Percentiles rank a stretch among this genome's conserved stretches.
Conservation (phyloP, 371 early-diverging fungal species). For the Umbelopsis sp. region DNA sequence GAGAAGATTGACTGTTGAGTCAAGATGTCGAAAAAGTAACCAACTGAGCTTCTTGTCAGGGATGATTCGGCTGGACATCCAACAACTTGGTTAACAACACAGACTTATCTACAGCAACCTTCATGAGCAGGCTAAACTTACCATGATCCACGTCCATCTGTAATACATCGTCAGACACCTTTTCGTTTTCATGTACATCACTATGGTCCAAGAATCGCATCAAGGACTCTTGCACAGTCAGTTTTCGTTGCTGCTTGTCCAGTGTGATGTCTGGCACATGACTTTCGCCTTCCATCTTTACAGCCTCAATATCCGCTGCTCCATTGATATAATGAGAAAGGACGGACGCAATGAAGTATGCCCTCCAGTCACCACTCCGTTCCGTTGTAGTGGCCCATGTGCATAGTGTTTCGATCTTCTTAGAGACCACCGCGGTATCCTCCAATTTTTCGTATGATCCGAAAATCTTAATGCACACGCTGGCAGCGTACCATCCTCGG, state of each 20-base stretch:
- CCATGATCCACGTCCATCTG: conserved; percentile 12
- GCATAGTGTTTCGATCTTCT: conserved; percentile 46
- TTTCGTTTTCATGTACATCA: conserved; percentile 24
- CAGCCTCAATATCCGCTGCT: conserved; percentile 13
- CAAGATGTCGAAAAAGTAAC: conserved; percentile 59
- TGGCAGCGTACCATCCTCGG: conserved; percentile 38
- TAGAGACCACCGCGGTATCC: conserved; percentile 22
- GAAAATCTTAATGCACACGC: conserved; percentile 36
- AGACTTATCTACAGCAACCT: too few species aligned
- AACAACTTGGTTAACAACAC: too few species aligned
- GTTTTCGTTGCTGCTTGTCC: conserved; percentile 24
- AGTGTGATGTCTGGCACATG: background rate
- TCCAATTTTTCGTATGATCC: conserved; percentile 19
- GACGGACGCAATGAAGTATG: conserved; percentile 59
- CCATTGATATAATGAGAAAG: conserved; percentile 54
- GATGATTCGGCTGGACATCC: background rate
- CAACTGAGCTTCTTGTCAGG: background rate
- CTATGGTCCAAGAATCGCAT: conserved; percentile 41
- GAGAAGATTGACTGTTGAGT: conserved; percentile 63
- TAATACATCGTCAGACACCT: conserved; percentile 17
- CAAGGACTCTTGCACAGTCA: conserved; percentile 46
- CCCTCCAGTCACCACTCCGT: conserved; percentile 61
- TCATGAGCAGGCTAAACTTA: background rate
- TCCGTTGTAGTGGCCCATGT: conserved; percentile 63
- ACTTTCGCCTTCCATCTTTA: conserved; percentile 1